Evolutionary conservation across 495 filamentous ascomycete species (phyloP).

Genomic region (Beverwykella pulmonaria): DNA sequence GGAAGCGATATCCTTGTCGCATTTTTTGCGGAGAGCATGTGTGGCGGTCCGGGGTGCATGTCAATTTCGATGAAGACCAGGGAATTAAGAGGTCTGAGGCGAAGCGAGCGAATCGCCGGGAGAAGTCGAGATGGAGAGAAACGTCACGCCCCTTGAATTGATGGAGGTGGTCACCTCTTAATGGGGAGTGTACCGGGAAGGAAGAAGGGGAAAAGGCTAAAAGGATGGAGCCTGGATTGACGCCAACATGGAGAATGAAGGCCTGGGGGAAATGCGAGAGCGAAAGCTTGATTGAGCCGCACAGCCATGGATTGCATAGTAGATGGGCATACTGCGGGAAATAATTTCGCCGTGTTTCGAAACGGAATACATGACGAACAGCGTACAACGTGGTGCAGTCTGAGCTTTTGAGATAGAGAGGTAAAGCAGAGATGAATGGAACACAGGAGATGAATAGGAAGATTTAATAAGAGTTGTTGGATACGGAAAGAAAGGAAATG

Average conservation of each 20-base stretch:
- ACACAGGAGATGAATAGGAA: neutral
- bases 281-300: neutral
- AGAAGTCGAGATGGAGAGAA: neutral
- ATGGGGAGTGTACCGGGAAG: neutral
- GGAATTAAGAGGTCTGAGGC: constrained; percentile 21
- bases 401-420: neutral
- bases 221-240: constrained; percentile 2
- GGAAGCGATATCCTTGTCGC: neutral
- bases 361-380: neutral
- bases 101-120: constrained; percentile 28
- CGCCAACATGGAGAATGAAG: neutral
- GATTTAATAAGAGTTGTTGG: neutral
- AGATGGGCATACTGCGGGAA: neutral
- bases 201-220: neutral
- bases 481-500: too few relatives aligned
- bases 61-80: neutral
- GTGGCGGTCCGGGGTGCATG: constrained; percentile 37
- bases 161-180: neutral
- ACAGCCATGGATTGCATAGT: neutral
- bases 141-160: neutral
- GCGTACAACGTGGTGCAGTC: neutral
- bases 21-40: constrained; percentile 18
- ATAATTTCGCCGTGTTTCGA: constrained; percentile 7
- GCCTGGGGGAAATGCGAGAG: neutral
- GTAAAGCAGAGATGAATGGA: neutral